Conservation (phyloP, 768 basidiomycete species). For the Russula compacta region DNA sequence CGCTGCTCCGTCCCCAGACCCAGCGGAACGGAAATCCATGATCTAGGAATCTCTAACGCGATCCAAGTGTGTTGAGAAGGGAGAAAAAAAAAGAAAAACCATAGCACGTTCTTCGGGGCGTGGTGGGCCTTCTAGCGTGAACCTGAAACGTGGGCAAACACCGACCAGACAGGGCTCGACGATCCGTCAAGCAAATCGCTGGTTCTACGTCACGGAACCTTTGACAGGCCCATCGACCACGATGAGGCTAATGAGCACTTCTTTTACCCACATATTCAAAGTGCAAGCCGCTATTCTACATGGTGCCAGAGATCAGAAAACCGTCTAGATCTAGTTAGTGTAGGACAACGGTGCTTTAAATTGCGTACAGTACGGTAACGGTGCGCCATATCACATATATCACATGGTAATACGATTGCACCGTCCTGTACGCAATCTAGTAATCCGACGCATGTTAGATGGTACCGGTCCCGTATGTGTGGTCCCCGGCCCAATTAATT, state of each 20-base stretch:
- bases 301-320: no score
- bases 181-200: background rate
- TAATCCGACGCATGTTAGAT: no score
- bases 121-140: constrained; percentile 6
- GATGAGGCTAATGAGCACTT: background rate
- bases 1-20: background rate
- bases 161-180: background rate
- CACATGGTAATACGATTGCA: no score
- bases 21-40: background rate
- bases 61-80: background rate
- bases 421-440: no score
- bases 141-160: background rate
- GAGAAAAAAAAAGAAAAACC: background rate
- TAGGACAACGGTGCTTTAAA: no score
- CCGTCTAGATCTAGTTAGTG: no score
- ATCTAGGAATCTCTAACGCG: background rate
- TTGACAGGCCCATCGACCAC: background rate
- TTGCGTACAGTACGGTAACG: no score
- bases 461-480: no score
- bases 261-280: background rate
- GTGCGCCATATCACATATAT: no score
- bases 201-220: background rate
- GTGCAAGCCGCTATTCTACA: no score
- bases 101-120: background rate
- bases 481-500: no score